These are phyloP conservation scores for Quercus rubra DNA, from an alignment of 306 rosid species.

Conservation along the genomic window DNA sequence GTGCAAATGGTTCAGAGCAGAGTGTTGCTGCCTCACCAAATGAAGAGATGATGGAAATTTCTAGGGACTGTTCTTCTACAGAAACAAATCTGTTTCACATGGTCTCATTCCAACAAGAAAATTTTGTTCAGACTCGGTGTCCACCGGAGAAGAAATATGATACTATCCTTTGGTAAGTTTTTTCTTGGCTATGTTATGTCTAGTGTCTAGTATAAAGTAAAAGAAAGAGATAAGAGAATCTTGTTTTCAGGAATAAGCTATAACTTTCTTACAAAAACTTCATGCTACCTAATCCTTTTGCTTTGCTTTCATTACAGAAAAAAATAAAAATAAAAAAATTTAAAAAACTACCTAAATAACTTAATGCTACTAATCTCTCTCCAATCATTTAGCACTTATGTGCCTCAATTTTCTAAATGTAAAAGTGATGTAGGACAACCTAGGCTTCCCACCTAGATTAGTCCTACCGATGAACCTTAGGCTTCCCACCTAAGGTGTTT, in stretches of 20 bases:
- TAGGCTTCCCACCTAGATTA: too few relatives aligned
- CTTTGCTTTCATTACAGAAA: too few relatives aligned
- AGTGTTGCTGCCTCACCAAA: conserved; percentile 21
- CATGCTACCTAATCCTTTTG: neutral
- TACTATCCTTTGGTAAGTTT: conserved; percentile 74
- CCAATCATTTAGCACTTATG: too few relatives aligned
- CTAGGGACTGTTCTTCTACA: conserved; percentile 26
- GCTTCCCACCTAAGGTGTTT: too few relatives aligned
- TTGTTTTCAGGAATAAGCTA: neutral
- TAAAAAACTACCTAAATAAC: too few relatives aligned
- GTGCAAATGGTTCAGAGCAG: conserved; percentile 28
- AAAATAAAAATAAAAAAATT: too few relatives aligned
- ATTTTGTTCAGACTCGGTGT: conserved; percentile 52
- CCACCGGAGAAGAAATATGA: conserved; percentile 60
- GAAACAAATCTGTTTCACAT: conserved; percentile 36
- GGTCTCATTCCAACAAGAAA: conserved; percentile 69
- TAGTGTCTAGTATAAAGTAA: neutral
- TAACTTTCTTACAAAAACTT: neutral
- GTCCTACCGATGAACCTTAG: too few relatives aligned
- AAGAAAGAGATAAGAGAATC: neutral
- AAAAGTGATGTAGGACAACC: neutral
- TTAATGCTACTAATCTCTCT: too few relatives aligned
- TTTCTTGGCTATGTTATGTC: conserved; percentile 5
- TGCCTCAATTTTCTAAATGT: too few relatives aligned
- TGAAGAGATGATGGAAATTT: conserved; percentile 29